Conservation (phyloP, 208 protist genomes). For the Angomonas deanei region DNA sequence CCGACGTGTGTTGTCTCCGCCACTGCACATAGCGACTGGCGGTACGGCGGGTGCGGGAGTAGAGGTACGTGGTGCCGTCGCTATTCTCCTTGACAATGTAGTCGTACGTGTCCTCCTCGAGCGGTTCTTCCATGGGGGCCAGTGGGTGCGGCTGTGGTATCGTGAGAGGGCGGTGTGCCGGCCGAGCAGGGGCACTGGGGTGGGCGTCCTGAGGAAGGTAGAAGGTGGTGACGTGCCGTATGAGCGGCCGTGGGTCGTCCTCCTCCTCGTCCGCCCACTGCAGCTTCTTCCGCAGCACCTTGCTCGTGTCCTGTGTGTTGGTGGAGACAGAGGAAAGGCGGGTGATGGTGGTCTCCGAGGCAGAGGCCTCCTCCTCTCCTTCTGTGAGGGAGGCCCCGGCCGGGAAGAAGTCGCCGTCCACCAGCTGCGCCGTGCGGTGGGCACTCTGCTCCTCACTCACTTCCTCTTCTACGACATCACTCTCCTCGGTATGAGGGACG, state of each 20-base stretch:
- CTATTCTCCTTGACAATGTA: conserved; percentile 40
- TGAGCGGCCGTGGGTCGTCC: conserved; percentile 16
- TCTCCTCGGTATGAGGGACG: conserved; percentile 16
- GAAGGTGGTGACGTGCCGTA: conserved; percentile 54
- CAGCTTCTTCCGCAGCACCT: conserved; percentile 25
- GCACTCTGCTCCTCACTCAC: conserved; percentile 22
- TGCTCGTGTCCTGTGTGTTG: conserved; percentile 2
- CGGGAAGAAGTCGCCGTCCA: conserved; percentile 74
- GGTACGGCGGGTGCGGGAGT: conserved; percentile 49
- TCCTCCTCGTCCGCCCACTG: conserved; percentile 49
- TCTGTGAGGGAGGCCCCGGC: conserved; percentile 11
- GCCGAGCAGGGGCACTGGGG: background rate
- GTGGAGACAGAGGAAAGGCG: background rate
- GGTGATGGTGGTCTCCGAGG: background rate
- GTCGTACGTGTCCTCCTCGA: conserved; percentile 7
- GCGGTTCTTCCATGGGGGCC: too few relatives aligned
- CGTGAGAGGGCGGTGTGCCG: background rate
- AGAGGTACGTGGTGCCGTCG: conserved; percentile 48
- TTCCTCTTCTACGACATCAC: conserved; percentile 38
- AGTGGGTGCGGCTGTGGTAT: too few relatives aligned
- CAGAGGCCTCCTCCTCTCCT: conserved; percentile 7
- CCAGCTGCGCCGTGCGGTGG: conserved; percentile 33
- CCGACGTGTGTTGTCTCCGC: conserved; percentile 12
- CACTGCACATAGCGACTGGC: conserved; percentile 43
- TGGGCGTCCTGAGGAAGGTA: conserved; percentile 39